These are phyloP conservation scores for Haplographium delicatum DNA, from an alignment of 495 filamentous ascomycete species.

Conservation along the genomic window DNA sequence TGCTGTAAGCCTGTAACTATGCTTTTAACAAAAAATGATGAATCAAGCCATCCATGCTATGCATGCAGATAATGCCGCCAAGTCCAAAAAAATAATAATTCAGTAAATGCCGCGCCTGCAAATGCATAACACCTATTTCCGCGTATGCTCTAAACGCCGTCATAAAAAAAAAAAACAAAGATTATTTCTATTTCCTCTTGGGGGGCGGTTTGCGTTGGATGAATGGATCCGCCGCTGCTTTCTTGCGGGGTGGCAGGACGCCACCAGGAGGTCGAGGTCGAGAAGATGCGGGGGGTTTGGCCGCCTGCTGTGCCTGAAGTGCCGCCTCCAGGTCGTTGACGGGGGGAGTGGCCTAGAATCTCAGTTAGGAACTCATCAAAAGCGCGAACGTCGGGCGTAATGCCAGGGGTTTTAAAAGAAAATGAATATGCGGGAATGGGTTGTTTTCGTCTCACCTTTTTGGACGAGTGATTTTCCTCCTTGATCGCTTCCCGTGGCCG, in stretches of 20 bases:
- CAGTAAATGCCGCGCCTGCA: slow-evolving; percentile 2
- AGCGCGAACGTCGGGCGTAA: too few relatives aligned
- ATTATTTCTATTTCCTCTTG: slow-evolving; percentile 22
- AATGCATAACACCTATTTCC: not conserved
- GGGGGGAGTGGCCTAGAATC: slow-evolving; percentile 17
- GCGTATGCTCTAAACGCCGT: not conserved
- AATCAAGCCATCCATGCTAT: too few relatives aligned
- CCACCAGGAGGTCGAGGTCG: slow-evolving; percentile 21
- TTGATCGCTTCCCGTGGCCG: slow-evolving; percentile 27
- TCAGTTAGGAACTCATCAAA: slow-evolving; percentile 13
- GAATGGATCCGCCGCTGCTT: slow-evolving; percentile 35
- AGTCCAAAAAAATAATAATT: too few relatives aligned
- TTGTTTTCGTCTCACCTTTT: slow-evolving; percentile 28
- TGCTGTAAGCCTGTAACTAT: too few relatives aligned
- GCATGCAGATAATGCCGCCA: too few relatives aligned
- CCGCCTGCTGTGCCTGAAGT: slow-evolving; percentile 24
- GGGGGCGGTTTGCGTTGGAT: slow-evolving; percentile 39
- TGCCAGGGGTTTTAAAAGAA: too few relatives aligned
- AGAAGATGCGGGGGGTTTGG: slow-evolving; percentile 26
- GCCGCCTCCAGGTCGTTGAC: slow-evolving; percentile 21
- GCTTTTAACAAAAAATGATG: too few relatives aligned
- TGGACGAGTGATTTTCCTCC: slow-evolving; percentile 22
- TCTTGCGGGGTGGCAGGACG: slow-evolving; percentile 29
- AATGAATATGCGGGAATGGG: not conserved
- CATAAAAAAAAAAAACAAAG: not conserved